Evolutionary conservation across 2,329 filamentous ascomycete genomes (phyloP), one percentile per base, ranked within the genome.

Genomic region (Fusarium pseudonygamai): DNA sequence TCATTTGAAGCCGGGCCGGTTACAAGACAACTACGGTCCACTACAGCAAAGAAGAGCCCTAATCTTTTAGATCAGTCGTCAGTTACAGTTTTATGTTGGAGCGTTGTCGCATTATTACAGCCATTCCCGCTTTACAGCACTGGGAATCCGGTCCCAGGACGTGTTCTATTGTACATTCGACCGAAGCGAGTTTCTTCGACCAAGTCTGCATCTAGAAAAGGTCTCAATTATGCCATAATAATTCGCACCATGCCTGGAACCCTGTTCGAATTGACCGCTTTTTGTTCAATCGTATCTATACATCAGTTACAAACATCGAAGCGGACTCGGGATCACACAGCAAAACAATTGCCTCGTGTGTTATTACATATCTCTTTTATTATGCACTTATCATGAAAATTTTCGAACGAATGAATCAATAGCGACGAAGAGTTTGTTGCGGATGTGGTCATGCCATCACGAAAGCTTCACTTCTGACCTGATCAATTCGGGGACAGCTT

Each of bases 151-250:
- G 52, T 55, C 55, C 57, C 53, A 32, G 32, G 49, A 45, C 61
- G 46, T 56, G 37, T 67, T 55, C 55, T 58, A 46, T 57, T 74
- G 69, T 70, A 72, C 55, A 71, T 71, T 70, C 73, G 64, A 70
- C 67, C 57, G 64, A 62, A 72, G 60, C 15, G 64, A 63, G 64
- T 63, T 75, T 64, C 52, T 68, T 74, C 69, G 72, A 74, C 67
- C 69, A 71, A 73, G 53, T 68, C 77, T 78, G 64, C 75, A 74
- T 75, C 64, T 74, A 70, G 76, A 72, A 71, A 78, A 65, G 76
- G 71, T 63, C 73, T 75, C 60, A 37, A 37, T 58, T 63, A 53
- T 72, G 40, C 46, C 71, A 60, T 58, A 30, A 66, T 69, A 53
- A 66, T 72, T 62, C 39, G 53, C 63, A 69, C 43, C 53, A 61